Evolutionary conservation across 495 filamentous ascomycete genomes (phyloP).

Genomic region (Cercophora scortea): DNA sequence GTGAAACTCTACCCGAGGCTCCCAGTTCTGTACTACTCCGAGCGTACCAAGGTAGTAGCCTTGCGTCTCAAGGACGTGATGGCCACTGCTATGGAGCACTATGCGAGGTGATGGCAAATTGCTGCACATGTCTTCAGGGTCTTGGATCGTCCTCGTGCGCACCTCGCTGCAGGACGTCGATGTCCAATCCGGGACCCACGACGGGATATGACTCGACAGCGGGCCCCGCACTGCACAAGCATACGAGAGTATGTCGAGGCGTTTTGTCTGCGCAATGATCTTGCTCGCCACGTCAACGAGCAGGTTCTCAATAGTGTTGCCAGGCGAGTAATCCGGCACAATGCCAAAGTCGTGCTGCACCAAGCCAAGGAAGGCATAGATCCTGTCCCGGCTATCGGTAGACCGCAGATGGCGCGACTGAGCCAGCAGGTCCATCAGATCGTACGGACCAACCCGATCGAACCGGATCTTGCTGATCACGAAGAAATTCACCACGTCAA

Average conservation of each 20-base stretch:
- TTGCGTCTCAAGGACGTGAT: no score
- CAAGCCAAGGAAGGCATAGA: conserved; percentile 5
- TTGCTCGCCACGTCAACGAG: background rate
- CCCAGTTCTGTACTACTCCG: no score
- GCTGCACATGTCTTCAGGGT: background rate
- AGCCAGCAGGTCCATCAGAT: conserved; percentile 1
- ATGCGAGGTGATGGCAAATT: background rate
- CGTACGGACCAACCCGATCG: background rate
- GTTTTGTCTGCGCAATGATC: background rate
- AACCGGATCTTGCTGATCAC: conserved; percentile 2
- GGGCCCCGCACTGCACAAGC: background rate
- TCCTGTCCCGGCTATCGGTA: background rate
- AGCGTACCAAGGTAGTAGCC: no score
- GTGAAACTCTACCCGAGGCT: background rate
- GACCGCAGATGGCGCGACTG: background rate
- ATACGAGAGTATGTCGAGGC: background rate
- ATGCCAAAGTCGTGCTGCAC: conserved; percentile 1
- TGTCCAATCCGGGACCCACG: background rate
- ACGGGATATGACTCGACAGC: background rate
- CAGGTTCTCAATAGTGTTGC: background rate
- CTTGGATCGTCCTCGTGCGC: background rate
- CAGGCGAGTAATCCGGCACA: conserved; percentile 1
- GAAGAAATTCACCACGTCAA: background rate
- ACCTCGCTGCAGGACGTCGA: background rate
- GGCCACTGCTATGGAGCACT: no score